These are phyloP conservation scores for Lasiodiplodia sp. DNA, from an alignment of 2,329 filamentous ascomycete species.

Conservation along the genomic window DNA sequence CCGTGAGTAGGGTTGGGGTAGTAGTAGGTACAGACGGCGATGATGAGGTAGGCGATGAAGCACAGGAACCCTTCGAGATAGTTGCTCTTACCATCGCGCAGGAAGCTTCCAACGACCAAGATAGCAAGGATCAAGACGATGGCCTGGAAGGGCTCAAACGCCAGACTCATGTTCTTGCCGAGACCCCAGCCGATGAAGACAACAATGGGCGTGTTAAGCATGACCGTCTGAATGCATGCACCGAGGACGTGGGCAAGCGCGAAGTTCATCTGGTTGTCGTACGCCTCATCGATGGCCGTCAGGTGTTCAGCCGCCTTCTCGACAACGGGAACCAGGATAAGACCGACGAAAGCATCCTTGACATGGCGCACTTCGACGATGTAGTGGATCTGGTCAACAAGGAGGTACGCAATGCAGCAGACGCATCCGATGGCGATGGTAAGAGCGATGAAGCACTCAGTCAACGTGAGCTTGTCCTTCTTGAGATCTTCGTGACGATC, in stretches of 20 bases:
- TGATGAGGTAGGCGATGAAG: constrained; percentile 72
- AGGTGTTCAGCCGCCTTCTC: constrained; percentile 89
- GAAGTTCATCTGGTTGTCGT: constrained; percentile 84
- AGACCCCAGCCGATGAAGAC: constrained; percentile 86
- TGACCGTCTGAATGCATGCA: constrained; percentile 85
- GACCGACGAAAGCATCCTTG: constrained; percentile 64
- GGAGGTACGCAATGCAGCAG: constrained; percentile 74
- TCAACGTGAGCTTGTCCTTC: constrained; percentile 76
- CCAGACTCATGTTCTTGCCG: constrained; percentile 73
- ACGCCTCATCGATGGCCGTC: constrained; percentile 84
- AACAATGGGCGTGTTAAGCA: constrained; percentile 85
- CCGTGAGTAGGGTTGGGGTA: constrained; percentile 60
- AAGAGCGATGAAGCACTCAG: constrained; percentile 74
- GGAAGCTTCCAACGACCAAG: constrained; percentile 84
- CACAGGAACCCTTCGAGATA: constrained; percentile 87
- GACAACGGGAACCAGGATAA: constrained; percentile 82
- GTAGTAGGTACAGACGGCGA: constrained; percentile 68
- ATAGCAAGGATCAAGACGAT: constrained; percentile 83
- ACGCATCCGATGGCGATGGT: constrained; percentile 71
- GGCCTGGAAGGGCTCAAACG: constrained; percentile 88
- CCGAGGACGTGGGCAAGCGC: constrained; percentile 86
- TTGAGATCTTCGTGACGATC: constrained; percentile 67
- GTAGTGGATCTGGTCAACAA: constrained; percentile 75
- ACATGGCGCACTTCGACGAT: constrained; percentile 62
- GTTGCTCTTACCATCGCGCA: constrained; percentile 87